These are phyloP conservation scores for Darksidea phi DNA, from an alignment of 495 filamentous ascomycete genomes.

Conservation along the genomic window DNA sequence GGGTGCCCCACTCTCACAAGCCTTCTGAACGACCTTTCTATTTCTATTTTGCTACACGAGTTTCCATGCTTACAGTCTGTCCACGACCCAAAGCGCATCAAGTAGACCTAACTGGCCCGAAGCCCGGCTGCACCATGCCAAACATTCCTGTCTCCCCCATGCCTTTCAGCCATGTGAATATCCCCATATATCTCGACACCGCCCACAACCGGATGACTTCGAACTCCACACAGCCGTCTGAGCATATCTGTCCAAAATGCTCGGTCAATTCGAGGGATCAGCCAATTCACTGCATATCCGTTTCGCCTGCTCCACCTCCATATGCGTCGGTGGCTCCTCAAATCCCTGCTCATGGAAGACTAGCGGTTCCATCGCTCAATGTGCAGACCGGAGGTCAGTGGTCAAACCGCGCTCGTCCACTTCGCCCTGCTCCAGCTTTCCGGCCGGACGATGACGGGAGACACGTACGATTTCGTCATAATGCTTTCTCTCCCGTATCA, in stretches of 20 bases:
- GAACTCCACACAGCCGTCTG: background rate
- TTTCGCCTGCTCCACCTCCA: constrained; percentile 14
- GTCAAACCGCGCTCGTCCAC: constrained; percentile 8
- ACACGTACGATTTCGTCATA: constrained; percentile 15
- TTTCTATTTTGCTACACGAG: constrained; percentile 4
- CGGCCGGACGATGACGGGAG: constrained; percentile 7
- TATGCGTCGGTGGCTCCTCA: constrained; percentile 6
- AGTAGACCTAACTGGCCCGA: background rate
- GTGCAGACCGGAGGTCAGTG: constrained; percentile 10
- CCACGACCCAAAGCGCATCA: constrained; percentile 1
- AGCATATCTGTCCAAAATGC: constrained; percentile 15
- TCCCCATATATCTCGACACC: constrained; percentile 15
- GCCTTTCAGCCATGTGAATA: constrained; percentile 8
- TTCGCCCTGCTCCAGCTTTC: constrained; percentile 6
- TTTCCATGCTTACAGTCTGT: constrained; percentile 3
- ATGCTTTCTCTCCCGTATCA: constrained; percentile 18
- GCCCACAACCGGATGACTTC: background rate
- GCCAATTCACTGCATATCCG: constrained; percentile 16
- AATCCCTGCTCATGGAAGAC: constrained; percentile 8
- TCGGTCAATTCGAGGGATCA: constrained; percentile 12
- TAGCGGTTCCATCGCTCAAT: constrained; percentile 13
- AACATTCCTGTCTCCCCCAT: constrained; percentile 14
- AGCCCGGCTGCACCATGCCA: constrained; percentile 10
- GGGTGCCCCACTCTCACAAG: constrained; percentile 1
- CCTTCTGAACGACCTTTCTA: constrained; percentile 3